Evolutionary conservation across 148 eudicot species (phyloP), one percentile per base, ranked within the genome.

Genomic region (Fallopia convolvulus): DNA sequence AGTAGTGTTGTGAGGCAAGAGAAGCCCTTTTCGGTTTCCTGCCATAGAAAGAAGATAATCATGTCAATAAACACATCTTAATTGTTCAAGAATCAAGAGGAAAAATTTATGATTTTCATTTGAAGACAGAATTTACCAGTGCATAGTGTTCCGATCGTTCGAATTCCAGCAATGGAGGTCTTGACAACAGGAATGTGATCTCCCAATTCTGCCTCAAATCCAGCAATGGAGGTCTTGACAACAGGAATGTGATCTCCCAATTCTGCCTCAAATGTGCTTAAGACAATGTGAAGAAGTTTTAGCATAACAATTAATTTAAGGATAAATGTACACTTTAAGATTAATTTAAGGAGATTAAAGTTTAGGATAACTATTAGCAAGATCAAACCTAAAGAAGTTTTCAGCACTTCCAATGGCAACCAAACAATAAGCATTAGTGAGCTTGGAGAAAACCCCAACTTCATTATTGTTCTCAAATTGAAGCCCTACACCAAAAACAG

Each of bases 1-100:
- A 63, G 97, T 94, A 5, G 97, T 94, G 14, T 86, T 83, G 82
- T 94, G 98, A 79, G 98, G 98, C 79, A 94, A 84, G 55, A 94
- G 95, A 82, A 94, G 92, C 73, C 98, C 97, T 18, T 94, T 94
- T 74, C 89, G 92, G 87, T 94, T 94, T 80, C 98, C 98, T 94
- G 86, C 47, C 83, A 84, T 21, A 42, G 42, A 73, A 78, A 32
- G 58, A 32, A 75, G 76, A 5, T 32, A 68, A 77, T 5, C 49
- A 74, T 21, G 13, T 53, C 6, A 48, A 47, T 53, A 72, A 56
- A 46, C 42, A 46, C 39, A 55, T 33, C 47, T 23, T 4, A 12
- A 6, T 23, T 33, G 39, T 2, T 33, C 39, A 33, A 33, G 39
- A 33, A 33, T 33, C 39, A 33, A 55, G 15, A 46, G 30, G 17